A percentile compares a stretch with the other conserved stretches of the same genome.
Conservation (phyloP, 129 eudicot genomes). For the Logfia minima region DNA sequence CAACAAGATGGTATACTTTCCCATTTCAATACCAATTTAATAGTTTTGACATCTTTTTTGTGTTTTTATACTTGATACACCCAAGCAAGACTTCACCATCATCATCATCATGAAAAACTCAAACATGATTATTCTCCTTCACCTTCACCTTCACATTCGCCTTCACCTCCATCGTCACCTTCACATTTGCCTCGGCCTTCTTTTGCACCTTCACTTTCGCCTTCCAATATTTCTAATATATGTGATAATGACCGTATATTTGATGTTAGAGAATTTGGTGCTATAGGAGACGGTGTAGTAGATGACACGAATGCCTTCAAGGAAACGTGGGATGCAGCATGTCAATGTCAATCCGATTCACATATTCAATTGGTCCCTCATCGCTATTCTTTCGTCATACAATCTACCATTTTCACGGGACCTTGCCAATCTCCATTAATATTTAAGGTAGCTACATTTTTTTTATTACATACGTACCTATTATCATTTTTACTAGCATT, state of each 20-base stretch:
- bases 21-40: conserved; percentile 4
- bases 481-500: neutral
- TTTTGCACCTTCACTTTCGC: neutral
- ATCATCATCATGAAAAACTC: conserved; percentile 32
- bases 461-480: neutral
- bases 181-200: neutral
- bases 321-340: conserved; percentile 68
- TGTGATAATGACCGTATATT: conserved; percentile 15
- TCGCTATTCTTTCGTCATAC: conserved; percentile 59
- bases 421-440: conserved; percentile 58
- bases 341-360: conserved; percentile 37
- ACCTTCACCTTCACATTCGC: neutral
- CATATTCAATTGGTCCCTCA: conserved; percentile 46
- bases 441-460: conserved; percentile 44
- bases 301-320: conserved; percentile 72
- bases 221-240: conserved; percentile 15
- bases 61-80: conserved; percentile 5
- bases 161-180: neutral
- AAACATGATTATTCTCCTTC: conserved; percentile 22
- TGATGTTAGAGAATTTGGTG: conserved; percentile 65
- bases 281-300: conserved; percentile 61
- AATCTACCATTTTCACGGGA: conserved; percentile 69
- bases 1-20: conserved; percentile 27
- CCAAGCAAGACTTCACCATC: conserved; percentile 50
- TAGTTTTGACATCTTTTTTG: conserved; percentile 22